Conservation (phyloP, 2,329 filamentous ascomycete species). For the Didymosphaeria variabile region DNA sequence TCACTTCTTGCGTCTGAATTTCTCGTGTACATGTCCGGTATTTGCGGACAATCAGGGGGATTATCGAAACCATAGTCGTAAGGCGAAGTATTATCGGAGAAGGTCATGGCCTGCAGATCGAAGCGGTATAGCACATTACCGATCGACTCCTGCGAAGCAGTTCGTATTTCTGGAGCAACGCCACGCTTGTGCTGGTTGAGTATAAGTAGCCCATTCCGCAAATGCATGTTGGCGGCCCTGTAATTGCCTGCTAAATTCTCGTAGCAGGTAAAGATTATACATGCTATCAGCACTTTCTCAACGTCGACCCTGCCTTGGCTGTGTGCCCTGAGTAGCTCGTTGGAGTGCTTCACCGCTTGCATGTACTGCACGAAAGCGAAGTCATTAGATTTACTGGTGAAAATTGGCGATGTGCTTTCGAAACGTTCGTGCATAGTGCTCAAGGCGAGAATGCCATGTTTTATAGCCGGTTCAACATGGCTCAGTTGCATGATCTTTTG, state of each 20-base stretch:
- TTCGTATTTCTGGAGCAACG: not conserved
- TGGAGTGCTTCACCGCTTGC: slow-evolving; percentile 40
- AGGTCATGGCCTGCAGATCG: slow-evolving; percentile 44
- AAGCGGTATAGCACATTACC: slow-evolving; percentile 38
- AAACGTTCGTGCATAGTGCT: slow-evolving; percentile 42
- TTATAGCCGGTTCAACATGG: slow-evolving; percentile 40
- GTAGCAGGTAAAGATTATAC: slow-evolving; percentile 44
- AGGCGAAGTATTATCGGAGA: slow-evolving; percentile 38
- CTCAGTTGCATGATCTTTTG: slow-evolving; percentile 38
- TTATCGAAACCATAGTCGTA: slow-evolving; percentile 34
- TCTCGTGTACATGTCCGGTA: slow-evolving; percentile 29
- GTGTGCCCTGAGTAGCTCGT: slow-evolving; percentile 33
- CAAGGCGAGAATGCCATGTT: slow-evolving; percentile 40
- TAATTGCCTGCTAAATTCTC: slow-evolving; percentile 44
- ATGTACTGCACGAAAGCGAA: slow-evolving; percentile 42
- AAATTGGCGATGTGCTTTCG: slow-evolving; percentile 26
- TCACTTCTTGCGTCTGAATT: slow-evolving; percentile 34
- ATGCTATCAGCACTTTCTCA: slow-evolving; percentile 39
- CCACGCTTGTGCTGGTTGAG: slow-evolving; percentile 30
- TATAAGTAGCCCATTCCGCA: slow-evolving; percentile 38
- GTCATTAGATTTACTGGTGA: slow-evolving; percentile 25
- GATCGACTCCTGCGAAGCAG: slow-evolving; percentile 27
- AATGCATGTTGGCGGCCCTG: slow-evolving; percentile 38
- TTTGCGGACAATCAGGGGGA: slow-evolving; percentile 30
- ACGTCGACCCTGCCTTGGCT: slow-evolving; percentile 30